phyloP scores from a whole-genome alignment of 129 eudicot genomes.

The Centella asiatica region DNA sequence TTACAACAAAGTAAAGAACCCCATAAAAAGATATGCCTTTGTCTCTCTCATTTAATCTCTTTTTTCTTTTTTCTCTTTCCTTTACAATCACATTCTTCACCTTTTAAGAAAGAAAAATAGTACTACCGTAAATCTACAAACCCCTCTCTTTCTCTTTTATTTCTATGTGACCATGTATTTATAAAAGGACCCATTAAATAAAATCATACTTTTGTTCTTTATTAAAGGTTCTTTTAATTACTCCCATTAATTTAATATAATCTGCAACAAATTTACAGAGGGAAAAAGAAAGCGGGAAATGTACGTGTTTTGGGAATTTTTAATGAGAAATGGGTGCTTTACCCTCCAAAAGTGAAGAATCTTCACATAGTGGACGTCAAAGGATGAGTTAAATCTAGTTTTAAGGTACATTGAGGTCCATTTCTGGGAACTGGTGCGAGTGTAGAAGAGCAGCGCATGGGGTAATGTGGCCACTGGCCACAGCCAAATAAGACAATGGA shows the following conservation, averaged over 20 bases:
- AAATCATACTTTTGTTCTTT: neutral
- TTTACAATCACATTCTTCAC: constrained; percentile 4
- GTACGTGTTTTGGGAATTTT: constrained; percentile 5
- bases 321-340: constrained; percentile 14
- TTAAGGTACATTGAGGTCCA: constrained; percentile 14
- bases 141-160: constrained; percentile 1
- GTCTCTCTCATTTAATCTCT: constrained; percentile 10
- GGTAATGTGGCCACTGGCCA: constrained; percentile 16
- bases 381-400: constrained; percentile 33
- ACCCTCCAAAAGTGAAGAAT: constrained; percentile 30
- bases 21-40: constrained; percentile 20
- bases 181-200: constrained; percentile 4
- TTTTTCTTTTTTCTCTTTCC: neutral
- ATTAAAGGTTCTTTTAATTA: neutral
- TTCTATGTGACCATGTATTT: neutral
- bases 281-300: constrained; percentile 43
- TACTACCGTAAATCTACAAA: no score
- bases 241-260: neutral
- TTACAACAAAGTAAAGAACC: neutral
- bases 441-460: constrained; percentile 1
- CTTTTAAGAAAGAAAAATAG: neutral
- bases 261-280: neutral
- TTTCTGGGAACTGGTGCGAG: constrained; percentile 9
- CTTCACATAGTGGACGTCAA: constrained; percentile 32
- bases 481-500: neutral